Conservation (phyloP, 345 rosid genomes). For the Ceriops tagal region DNA sequence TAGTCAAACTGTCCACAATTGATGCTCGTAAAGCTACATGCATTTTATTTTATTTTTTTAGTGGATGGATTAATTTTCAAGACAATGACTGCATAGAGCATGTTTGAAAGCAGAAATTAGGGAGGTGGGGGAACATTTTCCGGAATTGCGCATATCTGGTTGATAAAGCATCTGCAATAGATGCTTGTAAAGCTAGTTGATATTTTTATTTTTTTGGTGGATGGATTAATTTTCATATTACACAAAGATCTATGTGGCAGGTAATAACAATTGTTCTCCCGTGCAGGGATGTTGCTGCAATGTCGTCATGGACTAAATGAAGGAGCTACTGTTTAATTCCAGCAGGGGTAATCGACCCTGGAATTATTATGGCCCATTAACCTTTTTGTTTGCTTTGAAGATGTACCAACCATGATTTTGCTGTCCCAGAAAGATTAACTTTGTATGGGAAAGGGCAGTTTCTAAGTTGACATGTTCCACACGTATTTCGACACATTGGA, state of each 20-base stretch:
- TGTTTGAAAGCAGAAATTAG: too few relatives aligned
- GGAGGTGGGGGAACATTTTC: too few relatives aligned
- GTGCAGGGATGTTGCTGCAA: constrained; percentile 14
- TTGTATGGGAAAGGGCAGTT: constrained; percentile 2
- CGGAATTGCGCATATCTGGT: too few relatives aligned
- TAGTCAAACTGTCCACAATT: background rate
- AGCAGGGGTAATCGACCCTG: constrained; percentile 1
- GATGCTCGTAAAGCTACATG: background rate
- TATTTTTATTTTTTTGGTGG: too few relatives aligned
- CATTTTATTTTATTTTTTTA: background rate
- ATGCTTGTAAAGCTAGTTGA: too few relatives aligned
- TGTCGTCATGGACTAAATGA: constrained; percentile 8
- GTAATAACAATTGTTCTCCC: background rate
- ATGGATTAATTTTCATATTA: background rate
- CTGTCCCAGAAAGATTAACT: background rate
- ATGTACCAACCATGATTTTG: constrained; percentile 9
- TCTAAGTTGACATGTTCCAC: background rate
- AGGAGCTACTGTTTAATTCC: constrained; percentile 6
- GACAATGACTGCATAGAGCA: too few relatives aligned
- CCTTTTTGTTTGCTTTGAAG: constrained; percentile 11
- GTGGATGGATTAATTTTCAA: background rate
- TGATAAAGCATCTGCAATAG: too few relatives aligned
- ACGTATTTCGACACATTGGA: background rate
- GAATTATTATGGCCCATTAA: background rate
- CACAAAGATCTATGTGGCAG: background rate